Conservation (phyloP, 2,329 filamentous ascomycete species). For the Gnomoniopsis smithogilvyi region DNA sequence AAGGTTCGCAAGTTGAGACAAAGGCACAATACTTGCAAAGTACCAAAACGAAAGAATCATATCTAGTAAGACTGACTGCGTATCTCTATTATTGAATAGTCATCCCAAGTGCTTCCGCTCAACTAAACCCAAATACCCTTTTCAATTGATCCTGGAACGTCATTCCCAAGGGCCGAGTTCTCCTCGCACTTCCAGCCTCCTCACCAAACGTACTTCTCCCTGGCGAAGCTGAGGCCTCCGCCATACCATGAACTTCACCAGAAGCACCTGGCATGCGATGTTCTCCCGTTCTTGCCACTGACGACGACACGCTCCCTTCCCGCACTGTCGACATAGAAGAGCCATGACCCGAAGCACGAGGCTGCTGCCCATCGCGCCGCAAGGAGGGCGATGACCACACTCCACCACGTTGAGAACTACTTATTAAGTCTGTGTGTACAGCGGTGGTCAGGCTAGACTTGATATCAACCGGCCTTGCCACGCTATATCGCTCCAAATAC, state of each 20-base stretch:
- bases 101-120: neutral
- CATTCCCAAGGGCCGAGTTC: neutral
- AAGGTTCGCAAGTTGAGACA: too few relatives aligned
- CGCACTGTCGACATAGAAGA: too few relatives aligned
- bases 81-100: too few relatives aligned
- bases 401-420: neutral
- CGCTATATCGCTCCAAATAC: constrained; percentile 31
- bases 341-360: too few relatives aligned
- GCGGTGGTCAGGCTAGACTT: neutral
- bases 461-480: neutral
- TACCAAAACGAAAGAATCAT: too few relatives aligned
- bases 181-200: neutral
- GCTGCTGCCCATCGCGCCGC: too few relatives aligned
- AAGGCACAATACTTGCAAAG: too few relatives aligned
- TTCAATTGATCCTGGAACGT: constrained; percentile 15
- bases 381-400: neutral
- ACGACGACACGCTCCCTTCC: too few relatives aligned
- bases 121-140: constrained; percentile 14
- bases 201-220: neutral
- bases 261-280: too few relatives aligned
- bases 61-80: too few relatives aligned
- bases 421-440: neutral
- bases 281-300: neutral
- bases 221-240: neutral
- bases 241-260: too few relatives aligned